Conservation (phyloP, 768 basidiomycete genomes). For the Tylopilus sp. region DNA sequence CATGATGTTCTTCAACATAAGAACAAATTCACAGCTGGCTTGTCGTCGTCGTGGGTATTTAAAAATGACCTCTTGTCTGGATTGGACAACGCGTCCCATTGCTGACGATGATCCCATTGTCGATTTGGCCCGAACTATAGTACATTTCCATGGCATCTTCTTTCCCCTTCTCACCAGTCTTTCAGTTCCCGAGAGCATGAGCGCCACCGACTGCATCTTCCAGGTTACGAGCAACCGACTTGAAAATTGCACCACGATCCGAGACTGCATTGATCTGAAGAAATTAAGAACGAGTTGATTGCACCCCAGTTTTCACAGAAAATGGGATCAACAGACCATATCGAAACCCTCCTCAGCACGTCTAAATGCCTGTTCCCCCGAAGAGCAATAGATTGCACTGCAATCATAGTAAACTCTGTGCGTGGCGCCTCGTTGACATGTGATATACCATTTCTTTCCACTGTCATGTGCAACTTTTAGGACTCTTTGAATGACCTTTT, state of each 20-base stretch:
- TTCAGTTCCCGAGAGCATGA: conserved; percentile 10
- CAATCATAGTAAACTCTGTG: neutral
- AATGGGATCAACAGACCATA: neutral
- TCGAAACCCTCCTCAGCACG: conserved; percentile 47
- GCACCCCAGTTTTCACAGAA: neutral
- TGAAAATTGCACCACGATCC: conserved; percentile 30
- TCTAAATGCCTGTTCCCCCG: conserved; percentile 41
- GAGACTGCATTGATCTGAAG: conserved; percentile 33
- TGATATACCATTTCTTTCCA: conserved; percentile 61
- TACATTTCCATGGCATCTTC: neutral
- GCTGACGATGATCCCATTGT: no score
- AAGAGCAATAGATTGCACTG: conserved; percentile 49
- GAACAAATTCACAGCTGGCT: no score
- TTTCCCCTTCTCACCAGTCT: neutral
- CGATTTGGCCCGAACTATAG: no score
- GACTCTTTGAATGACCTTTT: conserved; percentile 54
- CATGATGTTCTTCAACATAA: no score
- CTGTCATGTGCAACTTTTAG: conserved; percentile 46
- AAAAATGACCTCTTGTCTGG: no score
- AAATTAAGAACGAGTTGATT: neutral
- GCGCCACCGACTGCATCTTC: conserved; percentile 15
- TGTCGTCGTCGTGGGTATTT: no score
- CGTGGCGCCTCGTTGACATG: neutral
- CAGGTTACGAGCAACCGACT: conserved; percentile 27
- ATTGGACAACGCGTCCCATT: no score